These are phyloP conservation scores for Fistulinella cinereoalba DNA, from an alignment of 1,284 basidiomycete genomes.

Conservation along the genomic window DNA sequence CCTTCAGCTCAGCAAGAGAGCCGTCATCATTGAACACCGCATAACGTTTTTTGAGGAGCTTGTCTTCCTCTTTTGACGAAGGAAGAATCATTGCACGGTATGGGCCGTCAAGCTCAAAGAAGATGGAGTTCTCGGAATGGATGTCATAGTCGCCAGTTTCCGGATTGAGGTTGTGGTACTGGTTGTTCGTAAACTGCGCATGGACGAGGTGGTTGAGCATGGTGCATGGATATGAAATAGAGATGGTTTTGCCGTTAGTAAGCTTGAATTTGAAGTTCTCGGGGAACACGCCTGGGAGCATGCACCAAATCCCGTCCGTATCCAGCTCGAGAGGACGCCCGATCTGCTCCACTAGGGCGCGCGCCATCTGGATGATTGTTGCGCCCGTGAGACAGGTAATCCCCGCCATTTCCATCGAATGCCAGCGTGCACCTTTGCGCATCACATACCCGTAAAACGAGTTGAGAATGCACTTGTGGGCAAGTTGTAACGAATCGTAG, in stretches of 20 bases:
- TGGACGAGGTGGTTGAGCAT: constrained; percentile 99
- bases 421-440: constrained; percentile 99
- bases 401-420: constrained; percentile 99
- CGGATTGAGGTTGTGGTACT: constrained; percentile 92
- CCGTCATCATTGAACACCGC: constrained; percentile 99
- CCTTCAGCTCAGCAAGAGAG: constrained; percentile 94
- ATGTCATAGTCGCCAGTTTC: constrained; percentile 83
- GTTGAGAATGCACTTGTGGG: constrained; percentile 99
- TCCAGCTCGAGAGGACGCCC: constrained; percentile 97
- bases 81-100: constrained; percentile 99
- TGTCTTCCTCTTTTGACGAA: constrained; percentile 99
- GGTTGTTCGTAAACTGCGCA: constrained; percentile 94
- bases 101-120: constrained; percentile 98
- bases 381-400: constrained; percentile 99
- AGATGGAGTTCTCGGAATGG: constrained; percentile 98
- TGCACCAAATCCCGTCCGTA: constrained; percentile 99
- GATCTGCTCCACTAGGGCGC: constrained; percentile 95
- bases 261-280: constrained; percentile 98
- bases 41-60: constrained; percentile 97
- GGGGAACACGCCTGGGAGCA: constrained; percentile 97
- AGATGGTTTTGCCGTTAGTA: constrained; percentile 82
- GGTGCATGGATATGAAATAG: constrained; percentile 97
- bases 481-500: constrained; percentile 98
- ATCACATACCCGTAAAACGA: constrained; percentile 99
- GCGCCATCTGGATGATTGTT: constrained; percentile 99